A percentile compares a stretch with the other conserved stretches of the same genome.
Conservation (phyloP, 2,329 filamentous ascomycete genomes). For the Fusarium luffae region DNA sequence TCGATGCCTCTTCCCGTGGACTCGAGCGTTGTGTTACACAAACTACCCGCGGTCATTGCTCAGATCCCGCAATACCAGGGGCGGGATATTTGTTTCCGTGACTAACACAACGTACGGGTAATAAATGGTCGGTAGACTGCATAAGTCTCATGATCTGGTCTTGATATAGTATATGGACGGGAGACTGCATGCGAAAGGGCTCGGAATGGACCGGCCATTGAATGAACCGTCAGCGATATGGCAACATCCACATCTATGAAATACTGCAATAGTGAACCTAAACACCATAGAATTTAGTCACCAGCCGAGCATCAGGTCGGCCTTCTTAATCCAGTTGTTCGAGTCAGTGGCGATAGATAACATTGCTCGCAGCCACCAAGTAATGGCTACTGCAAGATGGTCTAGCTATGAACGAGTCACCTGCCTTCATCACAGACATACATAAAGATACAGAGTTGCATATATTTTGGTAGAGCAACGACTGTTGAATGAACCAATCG, state of each 20-base stretch:
- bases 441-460: slow-evolving; percentile 18
- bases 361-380: not conserved
- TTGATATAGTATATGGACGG: slow-evolving; percentile 4
- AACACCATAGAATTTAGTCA: not conserved
- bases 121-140: slow-evolving; percentile 14
- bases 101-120: not conserved
- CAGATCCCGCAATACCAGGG: slow-evolving; percentile 15
- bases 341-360: not conserved
- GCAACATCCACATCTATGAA: not conserved
- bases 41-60: slow-evolving; percentile 6
- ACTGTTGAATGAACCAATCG: slow-evolving; percentile 11
- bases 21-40: slow-evolving; percentile 25
- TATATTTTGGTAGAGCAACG: slow-evolving; percentile 6
- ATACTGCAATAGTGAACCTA: not conserved
- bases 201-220: slow-evolving; percentile 4
- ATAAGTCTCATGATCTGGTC: not conserved
- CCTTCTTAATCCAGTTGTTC: not conserved
- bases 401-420: not conserved
- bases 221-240: not conserved
- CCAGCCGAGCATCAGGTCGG: not conserved
- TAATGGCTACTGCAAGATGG: not conserved
- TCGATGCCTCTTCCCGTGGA: slow-evolving; percentile 24
- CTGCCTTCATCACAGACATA: not conserved
- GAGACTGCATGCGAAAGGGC: slow-evolving; percentile 16
- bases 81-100: not conserved